Conservation (phyloP, 257 asterid genomes). For the Mentha longifolia region DNA sequence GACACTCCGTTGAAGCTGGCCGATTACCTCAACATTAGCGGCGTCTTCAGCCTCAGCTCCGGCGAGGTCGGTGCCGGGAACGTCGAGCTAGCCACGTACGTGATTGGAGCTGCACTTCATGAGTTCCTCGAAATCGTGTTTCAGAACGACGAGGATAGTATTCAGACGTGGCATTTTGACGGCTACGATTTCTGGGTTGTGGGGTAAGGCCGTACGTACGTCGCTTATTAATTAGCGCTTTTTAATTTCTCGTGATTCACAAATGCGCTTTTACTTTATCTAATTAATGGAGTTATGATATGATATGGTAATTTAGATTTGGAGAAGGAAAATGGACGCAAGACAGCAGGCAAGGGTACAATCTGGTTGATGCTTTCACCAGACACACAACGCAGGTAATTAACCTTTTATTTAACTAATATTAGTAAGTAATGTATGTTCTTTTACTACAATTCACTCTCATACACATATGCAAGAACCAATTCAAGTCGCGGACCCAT, state of each 20-base stretch:
- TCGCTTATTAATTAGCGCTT: too few relatives aligned
- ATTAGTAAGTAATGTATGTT: too few relatives aligned
- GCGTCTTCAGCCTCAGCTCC: constrained; percentile 54
- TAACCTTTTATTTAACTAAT: too few relatives aligned
- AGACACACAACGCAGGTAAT: constrained; percentile 90
- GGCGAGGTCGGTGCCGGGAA: constrained; percentile 47
- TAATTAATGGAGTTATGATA: too few relatives aligned
- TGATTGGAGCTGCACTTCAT: constrained; percentile 72
- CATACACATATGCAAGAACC: too few relatives aligned
- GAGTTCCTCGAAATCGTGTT: constrained; percentile 79
- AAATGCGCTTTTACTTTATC: neutral
- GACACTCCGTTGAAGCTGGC: constrained; percentile 94
- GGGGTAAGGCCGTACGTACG: too few relatives aligned
- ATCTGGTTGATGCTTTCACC: constrained; percentile 81
- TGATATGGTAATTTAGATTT: too few relatives aligned
- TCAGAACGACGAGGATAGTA: constrained; percentile 62
- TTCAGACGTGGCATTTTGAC: constrained; percentile 92
- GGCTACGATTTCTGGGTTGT: constrained; percentile 97
- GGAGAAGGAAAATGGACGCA: constrained; percentile 78
- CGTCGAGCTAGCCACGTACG: constrained; percentile 52
- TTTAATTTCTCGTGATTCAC: too few relatives aligned
- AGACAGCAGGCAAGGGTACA: constrained; percentile 61
- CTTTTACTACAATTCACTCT: too few relatives aligned
- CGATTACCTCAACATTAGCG: constrained; percentile 77
- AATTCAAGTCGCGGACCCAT: too few relatives aligned